These are phyloP conservation scores for Heterococcus sp. DNA, from an alignment of 108 stramenopile genomes.

Conservation along the genomic window DNA sequence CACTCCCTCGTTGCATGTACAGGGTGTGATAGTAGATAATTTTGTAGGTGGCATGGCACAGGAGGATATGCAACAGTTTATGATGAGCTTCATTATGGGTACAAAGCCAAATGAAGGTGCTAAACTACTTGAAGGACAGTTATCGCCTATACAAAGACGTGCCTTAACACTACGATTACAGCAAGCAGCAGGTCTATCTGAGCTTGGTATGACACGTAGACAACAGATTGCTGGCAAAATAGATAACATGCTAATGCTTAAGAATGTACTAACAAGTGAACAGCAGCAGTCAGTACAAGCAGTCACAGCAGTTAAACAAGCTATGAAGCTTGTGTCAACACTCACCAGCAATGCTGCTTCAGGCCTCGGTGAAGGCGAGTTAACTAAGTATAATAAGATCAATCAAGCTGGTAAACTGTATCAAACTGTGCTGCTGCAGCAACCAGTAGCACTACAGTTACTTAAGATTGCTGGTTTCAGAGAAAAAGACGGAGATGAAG, in stretches of 20 bases:
- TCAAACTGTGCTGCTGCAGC: constrained; percentile 2
- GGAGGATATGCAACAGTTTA: constrained; percentile 39
- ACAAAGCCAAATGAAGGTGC: too few relatives aligned
- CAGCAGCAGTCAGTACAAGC: too few relatives aligned
- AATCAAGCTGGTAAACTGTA: constrained; percentile 4
- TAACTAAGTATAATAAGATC: constrained; percentile 3
- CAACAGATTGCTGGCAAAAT: not conserved
- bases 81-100: constrained; percentile 40
- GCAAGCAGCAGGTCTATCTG: not conserved
- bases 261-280: too few relatives aligned
- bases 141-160: too few relatives aligned
- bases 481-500: constrained; percentile 22
- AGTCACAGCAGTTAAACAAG: too few relatives aligned
- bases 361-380: not conserved
- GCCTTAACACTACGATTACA: too few relatives aligned
- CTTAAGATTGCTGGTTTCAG: constrained; percentile 26
- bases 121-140: too few relatives aligned
- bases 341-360: not conserved
- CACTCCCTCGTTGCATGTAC: too few relatives aligned
- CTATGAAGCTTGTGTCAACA: not conserved
- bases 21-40: constrained; percentile 31
- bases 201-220: not conserved
- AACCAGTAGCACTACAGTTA: constrained; percentile 8
- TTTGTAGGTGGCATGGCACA: constrained; percentile 23
- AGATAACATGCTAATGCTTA: too few relatives aligned